These are phyloP conservation scores for Populus euphratica DNA, from an alignment of 345 rosid genomes.

Conservation along the genomic window DNA sequence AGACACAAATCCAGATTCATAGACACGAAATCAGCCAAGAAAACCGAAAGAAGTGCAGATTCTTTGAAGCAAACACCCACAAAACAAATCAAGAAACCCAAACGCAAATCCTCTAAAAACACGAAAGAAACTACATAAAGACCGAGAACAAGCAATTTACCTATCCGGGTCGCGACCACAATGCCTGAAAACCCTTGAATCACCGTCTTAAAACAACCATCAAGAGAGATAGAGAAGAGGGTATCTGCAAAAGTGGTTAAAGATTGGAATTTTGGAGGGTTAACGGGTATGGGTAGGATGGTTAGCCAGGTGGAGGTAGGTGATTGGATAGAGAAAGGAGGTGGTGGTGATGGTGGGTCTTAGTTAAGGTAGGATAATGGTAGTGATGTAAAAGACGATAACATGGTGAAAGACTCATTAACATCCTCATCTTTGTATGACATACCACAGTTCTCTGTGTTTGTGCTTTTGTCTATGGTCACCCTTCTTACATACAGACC, in stretches of 20 bases:
- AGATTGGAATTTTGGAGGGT: background rate
- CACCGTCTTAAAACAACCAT: background rate
- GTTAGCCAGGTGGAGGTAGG: slow-evolving; percentile 3
- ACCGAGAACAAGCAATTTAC: background rate
- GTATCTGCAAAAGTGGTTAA: background rate
- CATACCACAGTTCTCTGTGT: background rate
- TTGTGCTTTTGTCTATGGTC: background rate
- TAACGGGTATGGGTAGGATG: background rate
- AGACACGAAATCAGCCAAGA: background rate
- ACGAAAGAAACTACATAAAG: background rate
- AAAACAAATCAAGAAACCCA: background rate
- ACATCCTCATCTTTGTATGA: background rate
- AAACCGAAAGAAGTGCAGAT: background rate
- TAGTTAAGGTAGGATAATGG: background rate
- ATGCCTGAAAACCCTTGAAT: slow-evolving; percentile 10
- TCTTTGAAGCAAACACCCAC: background rate
- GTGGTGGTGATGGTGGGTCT: slow-evolving; percentile 5
- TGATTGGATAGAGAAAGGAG: slow-evolving; percentile 6
- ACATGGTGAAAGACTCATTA: background rate
- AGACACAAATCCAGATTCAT: background rate
- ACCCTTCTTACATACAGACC: background rate
- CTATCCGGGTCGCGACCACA: slow-evolving; percentile 4
- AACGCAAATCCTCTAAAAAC: background rate
- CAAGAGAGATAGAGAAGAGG: background rate
- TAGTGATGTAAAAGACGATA: background rate